Evolutionary conservation across 805 yeast genomes (phyloP), one percentile per base, ranked within the genome.

Genomic region (Kluyveromyces siamensis): DNA sequence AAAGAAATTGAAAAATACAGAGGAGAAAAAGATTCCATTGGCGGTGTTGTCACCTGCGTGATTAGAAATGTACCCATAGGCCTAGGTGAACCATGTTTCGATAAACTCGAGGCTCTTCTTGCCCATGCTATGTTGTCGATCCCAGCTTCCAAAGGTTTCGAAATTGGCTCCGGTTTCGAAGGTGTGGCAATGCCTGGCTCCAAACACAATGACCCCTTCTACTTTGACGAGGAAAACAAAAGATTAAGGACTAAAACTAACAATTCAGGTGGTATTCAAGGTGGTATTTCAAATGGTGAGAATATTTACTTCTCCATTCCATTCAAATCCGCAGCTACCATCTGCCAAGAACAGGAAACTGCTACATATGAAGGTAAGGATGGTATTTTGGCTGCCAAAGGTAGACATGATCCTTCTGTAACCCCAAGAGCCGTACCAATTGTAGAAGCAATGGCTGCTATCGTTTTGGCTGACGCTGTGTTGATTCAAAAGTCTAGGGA

Each of bases 391-490:
- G 96, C 93, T 47, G 96, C 99, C 36, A 83, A 91, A 67, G 99
- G 99, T 49, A 86, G 99, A 76, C 99, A 93, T 63, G 99, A 93
- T 66, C 99, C 99, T 35, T 87, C 90, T 61, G 99, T 93, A 48
- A 95, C 95, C 18, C 99, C 99, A 56, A 82, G 99, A 68, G 99
- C 99, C 38, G 88, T 93, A 52, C 98, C 99, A 46, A 93, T 93
- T 61, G 98, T 93, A 30, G 99, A 93, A 73, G 87, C 98, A 39
- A 91, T 93, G 98, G 80, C 98, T 44, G 93, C 97, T n/a, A 74
- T 93, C 55, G 96, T 88, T 1, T 69, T 91, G 54, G 91, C 91
- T 40, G 99, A 93, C 67, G 81, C 87, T 48, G 70, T 85, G 49
- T 70, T 93, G 71, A 76, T 90, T 43, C 99, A 91, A 71, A 84